Evolutionary conservation across 768 basidiomycete genomes (phyloP), one percentile per base, ranked within the genome.

Genomic region (Pholiota molesta): DNA sequence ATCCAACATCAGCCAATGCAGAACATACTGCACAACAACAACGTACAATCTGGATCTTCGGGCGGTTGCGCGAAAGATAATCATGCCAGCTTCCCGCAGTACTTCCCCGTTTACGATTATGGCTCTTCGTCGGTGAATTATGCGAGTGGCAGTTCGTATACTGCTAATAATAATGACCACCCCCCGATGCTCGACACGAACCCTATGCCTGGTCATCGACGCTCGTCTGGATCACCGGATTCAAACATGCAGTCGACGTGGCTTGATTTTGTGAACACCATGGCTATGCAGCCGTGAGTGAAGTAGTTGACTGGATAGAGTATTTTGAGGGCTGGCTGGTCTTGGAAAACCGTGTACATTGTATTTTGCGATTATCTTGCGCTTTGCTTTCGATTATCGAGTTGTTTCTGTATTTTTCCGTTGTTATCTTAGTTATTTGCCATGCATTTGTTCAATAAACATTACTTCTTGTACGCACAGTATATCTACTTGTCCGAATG

Each of bases 91-190:
- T 85, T 87, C 75, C 90, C 89, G 14, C 84, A 81, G 68, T 91
- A 91, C 67, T 91, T 92, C 80, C 82, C 88, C 1, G 89, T 91
- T 33, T 91, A 88, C 66, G 90, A 91, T 70, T 91, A 91, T 69
- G 82, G 79, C 45, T 61, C 65, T 74, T 79, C 65, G 74, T 71
- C 45, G 70, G 73, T 65, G 61, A 60, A 60, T 52, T 60, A 54
- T 54, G 26, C 52, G 2, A 54, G 40, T 42, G 17, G 26, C 39
- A 60, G 52, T n/a, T 72, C 68, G 62, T 68, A 61, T 51, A 40
- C 61, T 49, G 69, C 64, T 60, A 64, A 66, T 11, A 67, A 55
- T n/a, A 52, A 66, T 21, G 66, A 66, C 37, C 65, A 62, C 21
- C 21, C 40, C 19, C 57, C 62, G 14, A 61, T 81, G 73, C 64